phyloP scores from a whole-genome alignment of 2,329 filamentous ascomycete species.

The Hirsutella minnesotensis region DNA sequence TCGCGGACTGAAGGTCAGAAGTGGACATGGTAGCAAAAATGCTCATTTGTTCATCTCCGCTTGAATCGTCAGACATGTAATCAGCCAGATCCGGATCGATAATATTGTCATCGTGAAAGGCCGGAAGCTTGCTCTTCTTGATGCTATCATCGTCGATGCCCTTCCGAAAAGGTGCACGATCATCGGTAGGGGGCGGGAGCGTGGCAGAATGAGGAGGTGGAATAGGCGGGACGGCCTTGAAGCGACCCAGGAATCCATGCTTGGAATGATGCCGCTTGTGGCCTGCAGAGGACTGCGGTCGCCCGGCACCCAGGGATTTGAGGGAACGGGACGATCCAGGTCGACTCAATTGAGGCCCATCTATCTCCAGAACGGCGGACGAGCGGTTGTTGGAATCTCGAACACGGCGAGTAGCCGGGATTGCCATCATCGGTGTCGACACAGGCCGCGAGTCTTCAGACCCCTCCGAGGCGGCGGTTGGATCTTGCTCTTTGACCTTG shows the following conservation, averaged over 20 bases:
- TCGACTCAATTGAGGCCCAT: conserved; percentile 69
- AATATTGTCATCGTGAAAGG: conserved; percentile 98
- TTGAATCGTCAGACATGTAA: conserved; percentile 93
- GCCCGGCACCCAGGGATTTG: conserved; percentile 55
- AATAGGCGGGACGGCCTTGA: conserved; percentile 44
- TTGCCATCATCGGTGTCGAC: conserved; percentile 62
- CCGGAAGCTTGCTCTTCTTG: conserved; percentile 59
- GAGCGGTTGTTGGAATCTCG: conserved; percentile 78
- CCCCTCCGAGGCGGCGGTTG: conserved; percentile 25
- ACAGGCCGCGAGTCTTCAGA: conserved; percentile 39
- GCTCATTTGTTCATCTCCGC: conserved; percentile 82
- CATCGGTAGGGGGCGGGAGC: conserved; percentile 37
- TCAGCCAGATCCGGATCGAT: conserved; percentile 93
- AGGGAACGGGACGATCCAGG: conserved; percentile 89
- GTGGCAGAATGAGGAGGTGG: not conserved
- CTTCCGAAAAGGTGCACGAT: conserved; percentile 79
- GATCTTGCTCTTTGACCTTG: conserved; percentile 24
- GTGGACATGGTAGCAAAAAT: conserved; percentile 68
- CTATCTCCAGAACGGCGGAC: conserved; percentile 84
- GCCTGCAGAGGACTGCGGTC: conserved; percentile 60
- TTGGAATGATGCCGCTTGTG: conserved; percentile 84
- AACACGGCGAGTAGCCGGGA: conserved; percentile 50
- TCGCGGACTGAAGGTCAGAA: conserved; percentile 50
- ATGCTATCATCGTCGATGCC: conserved; percentile 52
- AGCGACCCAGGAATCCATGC: conserved; percentile 67